These are phyloP conservation scores for Colletotrichum neosansevieriae DNA, from an alignment of 2,329 filamentous ascomycete genomes.

Conservation along the genomic window DNA sequence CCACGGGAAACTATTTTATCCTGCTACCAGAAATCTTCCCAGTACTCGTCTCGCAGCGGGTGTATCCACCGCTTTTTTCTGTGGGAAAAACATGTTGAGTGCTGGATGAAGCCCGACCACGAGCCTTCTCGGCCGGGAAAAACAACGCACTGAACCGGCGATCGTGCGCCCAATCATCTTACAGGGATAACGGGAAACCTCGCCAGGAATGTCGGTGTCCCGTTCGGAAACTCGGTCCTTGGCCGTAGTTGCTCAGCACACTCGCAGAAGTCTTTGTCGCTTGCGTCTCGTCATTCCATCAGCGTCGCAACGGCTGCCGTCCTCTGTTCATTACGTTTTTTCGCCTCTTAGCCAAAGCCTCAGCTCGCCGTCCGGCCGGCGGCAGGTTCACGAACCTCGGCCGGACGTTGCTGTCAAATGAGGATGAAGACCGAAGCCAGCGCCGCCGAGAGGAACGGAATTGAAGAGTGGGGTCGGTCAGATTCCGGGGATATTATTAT, in stretches of 20 bases:
- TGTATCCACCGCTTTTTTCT: constrained; percentile 8
- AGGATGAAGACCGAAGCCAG: constrained; percentile 15
- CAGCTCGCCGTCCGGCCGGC: constrained; percentile 7
- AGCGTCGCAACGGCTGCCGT: constrained; percentile 9
- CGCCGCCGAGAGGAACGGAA: constrained; percentile 17
- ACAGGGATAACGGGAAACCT: constrained; percentile 31
- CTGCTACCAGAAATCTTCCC: not conserved
- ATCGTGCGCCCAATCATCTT: constrained; percentile 35
- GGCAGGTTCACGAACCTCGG: constrained; percentile 28
- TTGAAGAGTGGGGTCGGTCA: constrained; percentile 32
- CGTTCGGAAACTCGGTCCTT: constrained; percentile 17
- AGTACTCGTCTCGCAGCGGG: not conserved
- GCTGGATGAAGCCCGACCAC: not conserved
- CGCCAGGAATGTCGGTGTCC: constrained; percentile 32
- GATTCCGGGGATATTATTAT: constrained; percentile 34
- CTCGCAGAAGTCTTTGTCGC: constrained; percentile 9
- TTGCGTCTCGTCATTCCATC: constrained; percentile 13
- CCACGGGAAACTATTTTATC: not conserved
- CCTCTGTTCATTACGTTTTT: constrained; percentile 19
- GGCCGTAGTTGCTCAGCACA: constrained; percentile 1
- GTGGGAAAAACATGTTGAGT: not conserved
- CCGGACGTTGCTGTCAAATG: constrained; percentile 32
- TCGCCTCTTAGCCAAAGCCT: constrained; percentile 27
- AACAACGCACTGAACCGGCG: constrained; percentile 4
- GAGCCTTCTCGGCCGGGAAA: constrained; percentile 13